These are phyloP conservation scores for Aspergillus pseudoviridinutans DNA, from an alignment of 2,329 filamentous ascomycete species.

Conservation along the genomic window DNA sequence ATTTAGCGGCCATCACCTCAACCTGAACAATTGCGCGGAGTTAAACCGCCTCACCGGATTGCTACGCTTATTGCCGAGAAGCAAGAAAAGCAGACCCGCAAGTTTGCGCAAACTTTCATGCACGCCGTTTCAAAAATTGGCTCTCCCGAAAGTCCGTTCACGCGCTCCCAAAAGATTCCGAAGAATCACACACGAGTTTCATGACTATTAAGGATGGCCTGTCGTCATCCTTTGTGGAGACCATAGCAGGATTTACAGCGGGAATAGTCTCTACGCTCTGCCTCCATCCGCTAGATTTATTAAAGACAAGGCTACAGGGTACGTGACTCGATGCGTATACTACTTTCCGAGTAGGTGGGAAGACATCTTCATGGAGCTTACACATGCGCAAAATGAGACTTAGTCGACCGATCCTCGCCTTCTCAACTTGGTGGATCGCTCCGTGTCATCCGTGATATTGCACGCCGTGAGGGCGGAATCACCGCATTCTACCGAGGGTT, in stretches of 20 bases:
- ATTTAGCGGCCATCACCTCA: background rate
- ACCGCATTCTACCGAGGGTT: constrained; percentile 82
- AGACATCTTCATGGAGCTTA: background rate
- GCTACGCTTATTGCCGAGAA: background rate
- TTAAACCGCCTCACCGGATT: background rate
- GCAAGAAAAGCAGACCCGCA: background rate
- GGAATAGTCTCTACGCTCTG: constrained; percentile 81
- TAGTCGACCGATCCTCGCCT: constrained; percentile 49
- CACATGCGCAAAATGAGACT: constrained; percentile 33
- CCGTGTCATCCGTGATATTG: constrained; percentile 50
- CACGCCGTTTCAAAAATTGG: background rate
- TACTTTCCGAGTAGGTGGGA: background rate
- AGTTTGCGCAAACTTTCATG: background rate
- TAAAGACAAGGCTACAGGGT: constrained; percentile 96
- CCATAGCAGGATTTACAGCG: constrained; percentile 82
- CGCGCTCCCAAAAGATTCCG: background rate
- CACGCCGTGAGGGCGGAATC: constrained; percentile 53
- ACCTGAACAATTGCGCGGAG: background rate
- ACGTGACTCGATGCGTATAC: constrained; percentile 21
- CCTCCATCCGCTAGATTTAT: constrained; percentile 88
- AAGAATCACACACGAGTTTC: constrained; percentile 22
- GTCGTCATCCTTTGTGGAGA: constrained; percentile 78
- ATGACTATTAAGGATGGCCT: constrained; percentile 53
- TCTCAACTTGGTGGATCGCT: constrained; percentile 51
- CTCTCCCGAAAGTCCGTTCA: background rate